These are phyloP conservation scores for Hordeum pubiflorum DNA, from an alignment of 202 grass and related monocot species.

Conservation along the genomic window DNA sequence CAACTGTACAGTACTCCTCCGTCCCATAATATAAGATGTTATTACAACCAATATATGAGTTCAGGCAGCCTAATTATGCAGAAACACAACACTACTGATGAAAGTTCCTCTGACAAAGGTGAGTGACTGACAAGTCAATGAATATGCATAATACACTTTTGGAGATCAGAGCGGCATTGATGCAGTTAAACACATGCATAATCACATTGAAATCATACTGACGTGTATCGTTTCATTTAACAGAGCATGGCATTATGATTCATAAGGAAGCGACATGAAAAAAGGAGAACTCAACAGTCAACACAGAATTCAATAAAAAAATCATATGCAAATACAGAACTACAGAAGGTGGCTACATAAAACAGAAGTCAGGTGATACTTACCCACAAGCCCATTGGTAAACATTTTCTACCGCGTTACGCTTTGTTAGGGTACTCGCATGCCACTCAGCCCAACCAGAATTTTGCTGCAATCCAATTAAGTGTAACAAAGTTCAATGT, in stretches of 20 bases:
- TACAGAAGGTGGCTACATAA: not conserved
- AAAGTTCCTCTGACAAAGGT: slow-evolving; percentile 2
- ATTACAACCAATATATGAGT: not conserved
- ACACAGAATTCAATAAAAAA: not conserved
- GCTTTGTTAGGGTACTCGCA: slow-evolving; percentile 48
- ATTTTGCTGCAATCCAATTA: slow-evolving; percentile 56
- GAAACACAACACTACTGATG: not conserved
- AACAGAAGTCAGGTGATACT: slow-evolving; percentile 20
- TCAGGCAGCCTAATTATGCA: not conserved
- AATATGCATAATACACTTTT: not conserved
- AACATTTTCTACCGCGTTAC: slow-evolving; percentile 86
- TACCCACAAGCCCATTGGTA: slow-evolving; percentile 93
- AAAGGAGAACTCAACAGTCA: slow-evolving; percentile 14
- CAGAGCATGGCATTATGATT: not conserved
- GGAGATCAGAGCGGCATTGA: slow-evolving; percentile 8
- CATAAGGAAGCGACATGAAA: not conserved
- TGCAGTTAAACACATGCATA: not conserved
- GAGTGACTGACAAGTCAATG: not conserved
- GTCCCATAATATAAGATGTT: too few relatives aligned
- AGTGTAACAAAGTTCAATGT: not conserved
- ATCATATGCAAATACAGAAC: not conserved
- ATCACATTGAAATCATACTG: not conserved
- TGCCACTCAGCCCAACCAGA: slow-evolving; percentile 80
- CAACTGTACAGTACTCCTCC: too few relatives aligned
- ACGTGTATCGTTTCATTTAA: not conserved